Evolutionary conservation across 2,329 filamentous ascomycete species (phyloP), one percentile per base, ranked within the genome.

Genomic region (Lachnellula hyalina): DNA sequence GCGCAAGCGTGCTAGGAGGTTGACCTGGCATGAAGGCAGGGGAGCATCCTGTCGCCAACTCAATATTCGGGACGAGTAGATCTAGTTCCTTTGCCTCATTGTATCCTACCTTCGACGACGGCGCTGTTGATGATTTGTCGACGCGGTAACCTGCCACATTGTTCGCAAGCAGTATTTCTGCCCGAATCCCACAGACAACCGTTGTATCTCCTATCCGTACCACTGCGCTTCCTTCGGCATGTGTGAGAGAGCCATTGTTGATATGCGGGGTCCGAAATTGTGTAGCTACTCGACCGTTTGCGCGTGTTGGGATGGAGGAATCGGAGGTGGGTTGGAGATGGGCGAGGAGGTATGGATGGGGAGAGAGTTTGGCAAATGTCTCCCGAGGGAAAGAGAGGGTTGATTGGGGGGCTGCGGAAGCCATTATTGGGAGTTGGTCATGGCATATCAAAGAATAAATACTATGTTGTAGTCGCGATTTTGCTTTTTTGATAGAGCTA

Each of bases 111-210:
- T 59, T 61, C 61, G 69, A 40, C 3, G 51, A 71, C 65, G 60
- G 73, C 61, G 57, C 62, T 57, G 54, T 59, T 7, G 67, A 73
- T 66, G 61, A 70, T 65, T 62, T 73, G 5, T 69, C 66, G 58
- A 66, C 64, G 59, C 86, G 75, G 72, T 79, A 87, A 64, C 83
- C 84, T 47, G 86, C 85, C 56, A 95, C 89, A 68, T 90, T 84
- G 49, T 81, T 79, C 2, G 87, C 85, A 47, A 85, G 78, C 25
- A 99, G 77, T 6, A 96, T 85, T 73, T 99, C 94, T 51, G 81
- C 92, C 45, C 93, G 84, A 19, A 99, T 84, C 54, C 93, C 94
- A 69, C 92, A 96, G 38, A 99, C 92, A n/a, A 92, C 90, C 1
- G 90, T 91, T 1, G 93, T 97, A 71, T 95, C 90, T 47, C 94